Evolutionary conservation across 495 filamentous ascomycete species (phyloP).

Genomic region (Talaromyces trachyspermus): DNA sequence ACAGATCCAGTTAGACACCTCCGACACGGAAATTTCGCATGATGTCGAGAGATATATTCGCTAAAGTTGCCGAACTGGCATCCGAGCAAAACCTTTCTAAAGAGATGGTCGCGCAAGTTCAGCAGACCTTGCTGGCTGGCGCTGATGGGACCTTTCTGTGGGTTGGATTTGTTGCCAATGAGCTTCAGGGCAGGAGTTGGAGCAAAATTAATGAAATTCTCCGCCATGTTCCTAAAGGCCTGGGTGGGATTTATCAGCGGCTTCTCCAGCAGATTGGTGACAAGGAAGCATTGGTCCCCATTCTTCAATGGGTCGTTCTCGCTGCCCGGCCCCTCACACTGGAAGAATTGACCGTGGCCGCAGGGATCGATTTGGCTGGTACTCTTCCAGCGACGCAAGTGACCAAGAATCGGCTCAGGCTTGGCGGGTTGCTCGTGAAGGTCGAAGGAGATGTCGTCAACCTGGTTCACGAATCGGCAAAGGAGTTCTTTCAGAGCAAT

Average conservation of each 20-base stretch:
- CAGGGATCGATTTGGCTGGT: constrained; percentile 3
- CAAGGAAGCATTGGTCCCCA: constrained; percentile 13
- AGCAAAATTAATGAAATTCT: constrained; percentile 12
- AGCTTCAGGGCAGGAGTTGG: constrained; percentile 22
- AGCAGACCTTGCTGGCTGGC: constrained; percentile 21
- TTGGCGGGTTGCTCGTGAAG: constrained; percentile 15
- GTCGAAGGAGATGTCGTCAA: constrained; percentile 14
- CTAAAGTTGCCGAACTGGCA: constrained; percentile 30
- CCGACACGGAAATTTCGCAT: constrained; percentile 18
- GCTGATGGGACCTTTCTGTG: constrained; percentile 40
- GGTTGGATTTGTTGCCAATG: constrained; percentile 35
- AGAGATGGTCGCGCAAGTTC: constrained; percentile 17
- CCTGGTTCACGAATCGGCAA: constrained; percentile 20
- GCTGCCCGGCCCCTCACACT: constrained; percentile 18
- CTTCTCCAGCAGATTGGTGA: constrained; percentile 16
- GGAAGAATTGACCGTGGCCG: constrained; percentile 16
- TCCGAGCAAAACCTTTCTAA: constrained; percentile 10
- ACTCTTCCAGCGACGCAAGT: constrained; percentile 7
- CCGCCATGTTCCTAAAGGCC: constrained; percentile 13
- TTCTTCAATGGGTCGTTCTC: constrained; percentile 21
- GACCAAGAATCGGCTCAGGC: constrained; percentile 7
- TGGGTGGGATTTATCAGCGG: constrained; percentile 16
- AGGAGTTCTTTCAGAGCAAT: constrained; percentile 18
- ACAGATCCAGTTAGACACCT: constrained; percentile 19
- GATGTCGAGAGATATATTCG: constrained; percentile 31